These are phyloP conservation scores for Aspergillus pseudoterreus DNA, from an alignment of 2,329 filamentous ascomycete genomes.

Conservation along the genomic window DNA sequence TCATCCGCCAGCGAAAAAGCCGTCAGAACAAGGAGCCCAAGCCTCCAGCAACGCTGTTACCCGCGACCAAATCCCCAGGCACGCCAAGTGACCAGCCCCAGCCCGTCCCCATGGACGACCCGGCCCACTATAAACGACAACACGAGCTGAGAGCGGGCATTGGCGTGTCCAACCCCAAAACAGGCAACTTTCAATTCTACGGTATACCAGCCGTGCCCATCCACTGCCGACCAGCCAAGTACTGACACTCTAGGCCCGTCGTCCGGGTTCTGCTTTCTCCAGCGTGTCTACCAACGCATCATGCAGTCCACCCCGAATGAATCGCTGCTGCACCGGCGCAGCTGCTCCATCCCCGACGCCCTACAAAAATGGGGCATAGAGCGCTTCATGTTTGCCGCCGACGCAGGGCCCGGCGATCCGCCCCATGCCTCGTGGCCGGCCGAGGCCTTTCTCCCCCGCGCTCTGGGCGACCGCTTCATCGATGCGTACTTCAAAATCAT, in stretches of 20 bases:
- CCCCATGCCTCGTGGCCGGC: constrained; percentile 2
- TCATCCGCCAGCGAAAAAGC: constrained; percentile 8
- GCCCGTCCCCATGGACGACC: constrained; percentile 6
- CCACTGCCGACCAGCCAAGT: background rate
- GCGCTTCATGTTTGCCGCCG: constrained; percentile 12
- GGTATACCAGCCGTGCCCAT: constrained; percentile 3
- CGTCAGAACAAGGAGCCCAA: constrained; percentile 5
- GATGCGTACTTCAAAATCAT: constrained; percentile 12
- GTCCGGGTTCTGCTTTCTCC: constrained; percentile 13
- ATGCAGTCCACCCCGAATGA: constrained; percentile 2
- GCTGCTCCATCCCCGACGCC: constrained; percentile 7
- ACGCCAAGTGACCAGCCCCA: background rate
- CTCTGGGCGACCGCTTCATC: constrained; percentile 9
- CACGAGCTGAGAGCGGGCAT: constrained; percentile 14
- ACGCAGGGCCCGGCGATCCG: constrained; percentile 1
- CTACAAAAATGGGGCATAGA: constrained; percentile 12
- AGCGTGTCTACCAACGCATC: constrained; percentile 15
- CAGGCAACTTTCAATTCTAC: constrained; percentile 15
- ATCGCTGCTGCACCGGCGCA: constrained; percentile 6
- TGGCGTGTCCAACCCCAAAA: constrained; percentile 10
- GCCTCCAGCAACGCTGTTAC: constrained; percentile 6
- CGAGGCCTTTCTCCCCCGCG: constrained; percentile 8
- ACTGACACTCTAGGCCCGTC: constrained; percentile 11
- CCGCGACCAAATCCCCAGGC: constrained; percentile 3
- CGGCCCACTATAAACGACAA: constrained; percentile 12